Base-by-base conservation (phyloP, 2,329 filamentous ascomycete species). In the Macrophomina pseudophaseolina region DNA sequence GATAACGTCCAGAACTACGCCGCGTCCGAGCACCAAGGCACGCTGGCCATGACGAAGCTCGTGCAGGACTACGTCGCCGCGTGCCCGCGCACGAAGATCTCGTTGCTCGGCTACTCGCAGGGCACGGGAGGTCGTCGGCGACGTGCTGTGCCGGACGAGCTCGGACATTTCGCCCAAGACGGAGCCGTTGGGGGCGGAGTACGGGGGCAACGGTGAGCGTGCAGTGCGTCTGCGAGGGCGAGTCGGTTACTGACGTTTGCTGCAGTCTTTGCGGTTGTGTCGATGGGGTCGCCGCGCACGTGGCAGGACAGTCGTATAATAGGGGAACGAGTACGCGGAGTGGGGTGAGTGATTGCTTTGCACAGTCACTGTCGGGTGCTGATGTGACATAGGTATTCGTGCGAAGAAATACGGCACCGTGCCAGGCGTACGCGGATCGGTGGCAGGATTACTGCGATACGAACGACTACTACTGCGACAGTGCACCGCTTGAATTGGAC, bases 51-150 rank as follows among this genome's bases (percentile, higher is more conserved):
- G 33, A 72, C 54, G 18, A 53, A 68, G 12, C 65, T 69, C 40
- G 40, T 74, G 9, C 68, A 33, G 18, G 42, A 18, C 68, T 7
- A 69, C 64, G 40, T 66, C 30, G 42, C 64, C 5, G 38, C 65
- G 14, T 77, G 75, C 54, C 73, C 73, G n/a, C 33, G 66, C 42
- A 69, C 74, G 14, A 73, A 73, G 63, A 68, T 77, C 9, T 71
- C 74, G 8, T 60, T 77, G 33, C 18, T 72, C 40, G 74, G 75
- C 8, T 76, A 75, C 66, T 75, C 73, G 7, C 74, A 77, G 65
- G 75, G 75, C 2, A 74, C 71, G 1, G 1, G 69, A 73, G 59
- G 68, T 77, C 32, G 69, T 75, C 49, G 72, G 72, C 4, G 74
- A 76, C 66, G 69, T 70, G 8, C 60, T 76, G 52, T 71, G 71